A percentile compares a stretch with the other conserved stretches of the same genome.
phyloP scores from a whole-genome alignment of 208 protist species.

The Leishmania turanica region DNA sequence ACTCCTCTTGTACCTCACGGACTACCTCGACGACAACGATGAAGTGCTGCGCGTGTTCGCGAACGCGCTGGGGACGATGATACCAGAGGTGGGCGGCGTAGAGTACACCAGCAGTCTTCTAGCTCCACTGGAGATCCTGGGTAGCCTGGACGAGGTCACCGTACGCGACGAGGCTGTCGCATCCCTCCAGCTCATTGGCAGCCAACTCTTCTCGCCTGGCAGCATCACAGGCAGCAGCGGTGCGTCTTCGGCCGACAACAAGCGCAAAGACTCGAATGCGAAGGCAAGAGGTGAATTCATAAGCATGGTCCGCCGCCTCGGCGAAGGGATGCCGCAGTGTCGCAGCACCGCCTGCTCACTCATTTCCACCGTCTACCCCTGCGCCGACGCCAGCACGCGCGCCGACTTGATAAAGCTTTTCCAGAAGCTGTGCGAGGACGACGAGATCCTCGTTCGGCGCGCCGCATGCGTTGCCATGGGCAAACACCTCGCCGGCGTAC shows the following conservation, averaged over 20 bases:
- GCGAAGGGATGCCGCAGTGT: conserved; percentile 94
- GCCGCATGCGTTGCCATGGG: conserved; percentile 93
- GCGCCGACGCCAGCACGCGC: conserved; percentile 48
- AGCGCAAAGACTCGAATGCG: conserved; percentile 10
- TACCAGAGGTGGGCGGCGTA: conserved; percentile 95
- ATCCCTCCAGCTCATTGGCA: conserved; percentile 79
- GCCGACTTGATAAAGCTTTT: conserved; percentile 67
- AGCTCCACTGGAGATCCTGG: conserved; percentile 95
- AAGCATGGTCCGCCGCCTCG: conserved; percentile 86
- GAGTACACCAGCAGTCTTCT: conserved; percentile 93
- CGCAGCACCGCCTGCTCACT: conserved; percentile 95
- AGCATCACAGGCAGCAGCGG: conserved; percentile 8
- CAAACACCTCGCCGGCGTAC: conserved; percentile 65
- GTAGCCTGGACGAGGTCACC: conserved; percentile 96
- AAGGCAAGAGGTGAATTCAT: conserved; percentile 90
- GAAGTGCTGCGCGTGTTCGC: conserved; percentile 98
- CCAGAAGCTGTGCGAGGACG: conserved; percentile 93
- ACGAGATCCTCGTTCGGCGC: conserved; percentile 98
- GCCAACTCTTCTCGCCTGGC: conserved; percentile 60
- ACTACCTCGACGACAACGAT: conserved; percentile 99
- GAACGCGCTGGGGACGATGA: conserved; percentile 97
- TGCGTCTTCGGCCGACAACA: conserved; percentile 7
- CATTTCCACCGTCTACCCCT: conserved; percentile 91
- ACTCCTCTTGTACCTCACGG: conserved; percentile 97
- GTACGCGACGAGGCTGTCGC: conserved; percentile 96